Evolutionary conservation across 2,329 filamentous ascomycete genomes (phyloP), one percentile per base, ranked within the genome.

Genomic region (Aspergillus sp.): DNA sequence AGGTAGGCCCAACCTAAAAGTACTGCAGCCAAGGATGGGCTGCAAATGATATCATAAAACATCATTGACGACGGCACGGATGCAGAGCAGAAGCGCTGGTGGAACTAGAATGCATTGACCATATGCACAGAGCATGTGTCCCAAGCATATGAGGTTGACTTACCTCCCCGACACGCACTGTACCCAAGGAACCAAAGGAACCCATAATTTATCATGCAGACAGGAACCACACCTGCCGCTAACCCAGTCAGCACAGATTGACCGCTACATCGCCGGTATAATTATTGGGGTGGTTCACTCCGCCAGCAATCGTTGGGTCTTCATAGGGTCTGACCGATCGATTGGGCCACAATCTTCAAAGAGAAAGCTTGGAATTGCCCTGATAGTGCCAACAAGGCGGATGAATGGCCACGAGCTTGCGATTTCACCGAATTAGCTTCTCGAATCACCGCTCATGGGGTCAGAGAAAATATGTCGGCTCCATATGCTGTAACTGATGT

Each of bases 261-360:
- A 48, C 44, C 52, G 52, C 52, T 34, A 48, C 43, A 41, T 32
- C 17, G 34, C 9, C 15, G 51, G 41, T 30, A 32, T 39, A 15
- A 39, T 20, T 38, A 30, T 30, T 30, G 26, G 38, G 24, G 9
- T 24, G 32, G 18, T 38, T 38, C 51, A 32, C 30, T 22, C 5
- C 13, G 39, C 15, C 17, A 9, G n/a, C 18, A 45, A 41, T n/a
- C 20, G 42, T 53, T 45, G 51, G 50, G 51, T 53, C 32, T 53
- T 32, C 49, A 52, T 12, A 24, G 20, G 43, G 43, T 45, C 43
- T 17, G 34, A 48, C 41, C 34, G 22, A 47, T n/a, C 34, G 32
- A 53, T 54, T 48, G 52, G 52, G 43, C 52, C 36, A 54, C 52
- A 54, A 54, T 47, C 30, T 15, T 26, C 51, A 47, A 41, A 30